These are phyloP conservation scores for Prosopis cineraria DNA, from an alignment of 306 rosid species.

Conservation along the genomic window DNA sequence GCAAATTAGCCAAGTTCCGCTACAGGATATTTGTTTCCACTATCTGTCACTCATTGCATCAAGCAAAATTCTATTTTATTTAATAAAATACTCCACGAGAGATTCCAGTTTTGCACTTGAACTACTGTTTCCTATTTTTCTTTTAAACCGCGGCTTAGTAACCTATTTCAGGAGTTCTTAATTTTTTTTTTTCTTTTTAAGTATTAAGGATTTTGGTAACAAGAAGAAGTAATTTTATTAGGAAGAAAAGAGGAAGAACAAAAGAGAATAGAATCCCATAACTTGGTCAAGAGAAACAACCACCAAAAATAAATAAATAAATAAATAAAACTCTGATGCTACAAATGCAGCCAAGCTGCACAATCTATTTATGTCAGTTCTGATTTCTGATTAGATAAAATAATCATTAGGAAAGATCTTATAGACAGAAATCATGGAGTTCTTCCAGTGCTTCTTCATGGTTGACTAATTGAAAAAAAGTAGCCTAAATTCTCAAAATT, in stretches of 20 bases:
- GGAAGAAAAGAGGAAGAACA: neutral
- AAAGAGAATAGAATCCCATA: neutral
- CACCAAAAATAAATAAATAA: too few relatives aligned
- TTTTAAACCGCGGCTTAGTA: neutral
- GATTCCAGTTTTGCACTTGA: neutral
- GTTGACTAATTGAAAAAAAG: neutral
- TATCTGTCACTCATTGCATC: neutral
- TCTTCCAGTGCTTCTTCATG: neutral
- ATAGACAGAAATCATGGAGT: neutral
- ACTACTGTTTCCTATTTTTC: neutral
- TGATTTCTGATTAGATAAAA: neutral
- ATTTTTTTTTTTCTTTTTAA: neutral
- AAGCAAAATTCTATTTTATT: too few relatives aligned
- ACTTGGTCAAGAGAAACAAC: neutral
- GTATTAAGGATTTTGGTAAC: too few relatives aligned
- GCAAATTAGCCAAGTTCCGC: neutral
- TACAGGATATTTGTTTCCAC: neutral
- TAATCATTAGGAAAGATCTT: neutral
- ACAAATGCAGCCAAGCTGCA: neutral
- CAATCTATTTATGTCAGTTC: neutral
- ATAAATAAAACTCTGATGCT: neutral
- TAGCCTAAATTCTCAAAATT: neutral
- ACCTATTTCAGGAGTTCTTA: neutral
- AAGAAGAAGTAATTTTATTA: neutral
- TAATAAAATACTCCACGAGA: too few relatives aligned